A percentile compares a stretch with the other conserved stretches of the same genome.
Evolutionary conservation across 192 early-diverging fungal species (phyloP).

Genomic region (Piromyces sp.): DNA sequence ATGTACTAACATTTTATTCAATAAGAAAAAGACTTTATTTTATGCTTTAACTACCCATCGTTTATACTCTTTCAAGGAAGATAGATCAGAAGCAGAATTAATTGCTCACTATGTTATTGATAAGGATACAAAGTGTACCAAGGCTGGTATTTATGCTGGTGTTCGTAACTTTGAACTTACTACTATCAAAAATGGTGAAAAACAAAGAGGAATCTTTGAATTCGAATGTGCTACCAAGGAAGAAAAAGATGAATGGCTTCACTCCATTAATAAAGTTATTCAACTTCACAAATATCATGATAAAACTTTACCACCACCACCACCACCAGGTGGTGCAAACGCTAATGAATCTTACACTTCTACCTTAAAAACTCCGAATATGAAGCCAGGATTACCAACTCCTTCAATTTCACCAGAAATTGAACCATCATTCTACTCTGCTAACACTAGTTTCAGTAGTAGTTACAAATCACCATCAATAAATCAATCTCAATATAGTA

Average conservation of each 20-base stretch:
- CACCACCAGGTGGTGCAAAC: not conserved
- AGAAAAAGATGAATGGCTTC: not conserved
- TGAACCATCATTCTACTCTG: not conserved
- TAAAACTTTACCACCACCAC: not conserved
- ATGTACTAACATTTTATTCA: not conserved
- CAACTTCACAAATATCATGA: not conserved
- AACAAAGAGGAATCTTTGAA: not conserved
- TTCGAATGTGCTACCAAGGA: not conserved
- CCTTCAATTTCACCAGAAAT: not conserved
- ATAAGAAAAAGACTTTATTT: not conserved
- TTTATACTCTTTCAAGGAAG: not conserved
- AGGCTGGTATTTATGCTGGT: not conserved
- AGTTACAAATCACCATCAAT: not conserved
- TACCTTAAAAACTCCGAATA: not conserved
- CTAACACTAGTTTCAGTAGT: not conserved
- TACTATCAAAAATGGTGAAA: not conserved
- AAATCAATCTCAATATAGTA: not conserved
- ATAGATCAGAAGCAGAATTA: not conserved
- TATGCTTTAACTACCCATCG: not conserved
- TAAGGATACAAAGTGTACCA: not conserved
- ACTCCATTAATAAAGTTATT: not conserved
- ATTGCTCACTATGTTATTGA: not conserved
- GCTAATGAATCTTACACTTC: not conserved
- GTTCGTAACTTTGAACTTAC: not conserved
- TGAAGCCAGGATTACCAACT: not conserved